Conservation (phyloP, 2,329 filamentous ascomycete species). For the Akanthomyces muscarius region DNA sequence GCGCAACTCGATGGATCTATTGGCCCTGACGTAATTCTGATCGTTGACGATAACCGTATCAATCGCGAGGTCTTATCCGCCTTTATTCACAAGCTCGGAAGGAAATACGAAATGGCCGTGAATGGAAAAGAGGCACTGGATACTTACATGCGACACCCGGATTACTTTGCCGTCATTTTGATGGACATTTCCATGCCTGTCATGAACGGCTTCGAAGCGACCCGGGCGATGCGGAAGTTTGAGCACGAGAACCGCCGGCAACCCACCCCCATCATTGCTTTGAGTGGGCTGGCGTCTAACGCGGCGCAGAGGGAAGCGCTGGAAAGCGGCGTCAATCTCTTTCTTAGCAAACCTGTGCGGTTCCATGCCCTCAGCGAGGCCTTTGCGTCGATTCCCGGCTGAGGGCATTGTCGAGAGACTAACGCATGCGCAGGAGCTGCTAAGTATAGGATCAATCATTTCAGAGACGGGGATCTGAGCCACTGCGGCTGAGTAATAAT, state of each 20-base stretch:
- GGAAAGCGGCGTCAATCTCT: constrained; percentile 47
- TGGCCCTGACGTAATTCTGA: constrained; percentile 15
- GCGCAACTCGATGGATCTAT: background rate
- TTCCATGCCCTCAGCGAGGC: constrained; percentile 30
- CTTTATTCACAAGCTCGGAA: constrained; percentile 28
- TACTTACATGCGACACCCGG: constrained; percentile 20
- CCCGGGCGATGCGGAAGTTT: constrained; percentile 41
- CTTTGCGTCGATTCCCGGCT: too few species aligned
- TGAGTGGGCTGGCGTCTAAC: constrained; percentile 46
- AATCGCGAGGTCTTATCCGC: constrained; percentile 31
- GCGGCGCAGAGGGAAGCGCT: constrained; percentile 48
- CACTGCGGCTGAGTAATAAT: too few species aligned
- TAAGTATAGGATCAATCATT: too few species aligned
- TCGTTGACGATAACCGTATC: constrained; percentile 37
- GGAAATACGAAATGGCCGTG: constrained; percentile 22
- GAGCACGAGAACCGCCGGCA: constrained; percentile 37
- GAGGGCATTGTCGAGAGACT: too few species aligned
- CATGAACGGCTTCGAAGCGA: constrained; percentile 46
- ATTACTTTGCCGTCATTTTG: constrained; percentile 25
- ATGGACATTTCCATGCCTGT: constrained; percentile 53
- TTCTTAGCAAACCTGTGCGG: constrained; percentile 49
- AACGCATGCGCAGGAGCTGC: too few species aligned
- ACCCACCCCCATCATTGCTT: constrained; percentile 43
- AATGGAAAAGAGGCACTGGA: constrained; percentile 29
- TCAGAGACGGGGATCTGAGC: too few species aligned